Evolutionary conservation across 2,329 filamentous ascomycete genomes (phyloP).

Genomic region (Juglanconis juglandina): DNA sequence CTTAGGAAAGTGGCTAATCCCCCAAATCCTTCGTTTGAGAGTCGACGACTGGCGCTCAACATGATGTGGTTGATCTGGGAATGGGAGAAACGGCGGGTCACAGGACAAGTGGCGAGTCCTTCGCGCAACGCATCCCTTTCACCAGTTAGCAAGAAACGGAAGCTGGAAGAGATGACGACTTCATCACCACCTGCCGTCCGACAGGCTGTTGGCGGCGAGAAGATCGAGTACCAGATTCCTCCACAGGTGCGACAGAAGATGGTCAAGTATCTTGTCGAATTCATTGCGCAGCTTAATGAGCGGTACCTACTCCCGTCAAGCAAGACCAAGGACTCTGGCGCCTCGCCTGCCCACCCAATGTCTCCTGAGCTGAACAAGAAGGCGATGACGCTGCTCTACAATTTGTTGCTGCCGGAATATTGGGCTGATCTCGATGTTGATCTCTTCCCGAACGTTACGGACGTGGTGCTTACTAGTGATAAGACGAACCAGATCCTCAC

Average conservation of each 20-base stretch:
- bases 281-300: slow-evolving; percentile 87
- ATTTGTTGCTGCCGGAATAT: slow-evolving; percentile 79
- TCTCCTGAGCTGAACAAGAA: slow-evolving; percentile 81
- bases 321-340: slow-evolving; percentile 55
- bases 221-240: slow-evolving; percentile 66
- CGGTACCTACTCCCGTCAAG: slow-evolving; percentile 74
- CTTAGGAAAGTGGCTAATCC: slow-evolving; percentile 82
- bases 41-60: slow-evolving; percentile 84
- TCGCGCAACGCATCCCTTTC: slow-evolving; percentile 54
- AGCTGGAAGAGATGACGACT: slow-evolving; percentile 59
- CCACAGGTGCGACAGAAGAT: slow-evolving; percentile 69
- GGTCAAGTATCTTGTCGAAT: slow-evolving; percentile 92
- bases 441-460: slow-evolving; percentile 84
- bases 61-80: slow-evolving; percentile 87
- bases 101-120: slow-evolving; percentile 46
- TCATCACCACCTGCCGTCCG: slow-evolving; percentile 53
- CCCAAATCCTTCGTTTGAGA: slow-evolving; percentile 83
- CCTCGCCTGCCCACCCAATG: slow-evolving; percentile 44
- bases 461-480: slow-evolving; percentile 79
- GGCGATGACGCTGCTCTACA: slow-evolving; percentile 75
- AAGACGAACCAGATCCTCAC: slow-evolving; percentile 62
- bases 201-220: slow-evolving; percentile 46
- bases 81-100: slow-evolving; percentile 84
- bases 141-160: slow-evolving; percentile 71
- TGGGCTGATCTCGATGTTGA: slow-evolving; percentile 94